Conservation (phyloP, 169 alveolate genomes). For the Prorocentrum cordatum region DNA sequence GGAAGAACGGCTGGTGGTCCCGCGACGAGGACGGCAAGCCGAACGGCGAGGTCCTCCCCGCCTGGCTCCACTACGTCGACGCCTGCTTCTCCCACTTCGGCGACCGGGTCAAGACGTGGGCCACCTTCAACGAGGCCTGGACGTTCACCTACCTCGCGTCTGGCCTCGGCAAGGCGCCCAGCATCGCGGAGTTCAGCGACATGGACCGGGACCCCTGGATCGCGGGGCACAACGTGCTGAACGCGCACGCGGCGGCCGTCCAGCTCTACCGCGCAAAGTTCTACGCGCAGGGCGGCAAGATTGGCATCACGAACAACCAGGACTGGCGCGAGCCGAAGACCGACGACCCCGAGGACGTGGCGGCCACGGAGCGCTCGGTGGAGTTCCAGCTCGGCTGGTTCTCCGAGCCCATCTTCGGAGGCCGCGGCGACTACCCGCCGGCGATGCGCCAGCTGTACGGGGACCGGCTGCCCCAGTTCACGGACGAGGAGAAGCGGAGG, state of each 20-base stretch:
- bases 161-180: conserved; percentile 43
- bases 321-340: conserved; percentile 56
- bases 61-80: conserved; percentile 51
- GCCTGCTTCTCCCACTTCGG: conserved; percentile 35
- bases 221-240: conserved; percentile 71
- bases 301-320: conserved; percentile 69
- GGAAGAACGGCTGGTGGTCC: conserved; percentile 29
- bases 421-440: conserved; percentile 72
- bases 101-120: conserved; percentile 34
- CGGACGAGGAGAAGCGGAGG: conserved; percentile 59
- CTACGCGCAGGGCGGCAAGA: conserved; percentile 50
- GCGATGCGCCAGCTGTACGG: conserved; percentile 53
- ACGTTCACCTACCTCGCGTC: conserved; percentile 20
- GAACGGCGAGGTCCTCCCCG: neutral
- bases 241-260: conserved; percentile 72
- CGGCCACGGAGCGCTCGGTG: conserved; percentile 15
- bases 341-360: conserved; percentile 67
- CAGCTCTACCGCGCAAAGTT: conserved; percentile 35
- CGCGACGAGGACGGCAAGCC: conserved; percentile 14
- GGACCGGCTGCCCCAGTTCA: conserved; percentile 70
- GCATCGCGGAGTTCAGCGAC: neutral
- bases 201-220: conserved; percentile 56
- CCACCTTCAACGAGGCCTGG: conserved; percentile 54
- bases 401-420: conserved; percentile 71
- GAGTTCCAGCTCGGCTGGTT: conserved; percentile 71